phyloP scores from a whole-genome alignment of 768 basidiomycete species.

The Boletus rubroflammeus region DNA sequence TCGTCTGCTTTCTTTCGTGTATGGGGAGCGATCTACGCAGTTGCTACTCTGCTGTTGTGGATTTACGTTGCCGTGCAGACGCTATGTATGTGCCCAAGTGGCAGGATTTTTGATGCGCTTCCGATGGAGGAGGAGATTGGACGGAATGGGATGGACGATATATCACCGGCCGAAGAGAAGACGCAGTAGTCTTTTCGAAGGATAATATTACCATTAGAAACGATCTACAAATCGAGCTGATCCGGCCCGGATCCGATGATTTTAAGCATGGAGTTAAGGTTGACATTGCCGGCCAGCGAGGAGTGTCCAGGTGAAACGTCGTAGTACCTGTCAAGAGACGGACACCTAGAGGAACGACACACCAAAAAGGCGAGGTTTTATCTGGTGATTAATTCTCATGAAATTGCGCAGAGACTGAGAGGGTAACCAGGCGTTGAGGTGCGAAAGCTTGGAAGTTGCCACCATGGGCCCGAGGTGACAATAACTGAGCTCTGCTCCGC shows the following conservation, averaged over 20 bases:
- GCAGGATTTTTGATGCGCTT: conserved; percentile 43
- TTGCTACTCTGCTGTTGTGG: conserved; percentile 52
- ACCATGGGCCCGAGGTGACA: background rate
- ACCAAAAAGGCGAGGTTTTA: background rate
- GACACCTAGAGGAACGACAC: background rate
- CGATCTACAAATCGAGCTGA: background rate
- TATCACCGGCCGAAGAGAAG: conserved; percentile 1
- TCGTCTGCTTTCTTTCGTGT: conserved; percentile 54
- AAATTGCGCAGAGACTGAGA: too few relatives aligned
- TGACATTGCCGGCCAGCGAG: too few relatives aligned
- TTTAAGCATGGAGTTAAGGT: too few relatives aligned
- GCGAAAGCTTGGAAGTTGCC: too few relatives aligned
- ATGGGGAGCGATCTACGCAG: conserved; percentile 54
- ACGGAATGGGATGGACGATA: background rate
- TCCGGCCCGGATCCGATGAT: too few relatives aligned
- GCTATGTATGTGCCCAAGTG: conserved; percentile 29
- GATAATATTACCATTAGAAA: background rate
- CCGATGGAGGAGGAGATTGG: conserved; percentile 34
- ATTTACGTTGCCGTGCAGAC: conserved; percentile 45
- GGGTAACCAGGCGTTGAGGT: too few relatives aligned
- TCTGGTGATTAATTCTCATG: too few relatives aligned
- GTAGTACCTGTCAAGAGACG: background rate
- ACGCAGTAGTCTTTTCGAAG: background rate
- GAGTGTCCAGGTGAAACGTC: too few relatives aligned
- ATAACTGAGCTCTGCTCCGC: background rate